These are phyloP conservation scores for Fusarium napiforme DNA, from an alignment of 2,329 filamentous ascomycete species.

Conservation along the genomic window DNA sequence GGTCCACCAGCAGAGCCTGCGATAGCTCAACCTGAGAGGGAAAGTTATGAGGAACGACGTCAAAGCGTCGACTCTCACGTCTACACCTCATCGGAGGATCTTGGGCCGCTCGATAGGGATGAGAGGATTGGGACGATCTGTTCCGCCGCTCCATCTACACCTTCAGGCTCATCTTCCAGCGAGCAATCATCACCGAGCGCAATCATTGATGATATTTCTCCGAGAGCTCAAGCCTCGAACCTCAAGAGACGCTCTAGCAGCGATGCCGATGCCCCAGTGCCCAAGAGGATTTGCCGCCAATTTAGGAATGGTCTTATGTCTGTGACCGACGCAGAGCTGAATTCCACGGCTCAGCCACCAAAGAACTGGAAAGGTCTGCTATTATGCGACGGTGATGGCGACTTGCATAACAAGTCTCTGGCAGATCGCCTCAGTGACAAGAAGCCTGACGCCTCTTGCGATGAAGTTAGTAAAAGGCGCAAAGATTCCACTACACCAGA, in stretches of 20 bases:
- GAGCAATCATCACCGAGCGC: neutral
- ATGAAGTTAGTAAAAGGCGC: too few species aligned
- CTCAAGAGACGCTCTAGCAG: neutral
- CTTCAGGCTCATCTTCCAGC: accelerated
- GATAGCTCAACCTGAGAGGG: accelerated
- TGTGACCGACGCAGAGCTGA: neutral
- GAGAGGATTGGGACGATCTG: accelerated
- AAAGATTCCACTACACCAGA: too few species aligned
- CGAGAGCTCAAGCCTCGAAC: accelerated
- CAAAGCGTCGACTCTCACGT: accelerated
- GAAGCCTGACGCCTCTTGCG: too few species aligned
- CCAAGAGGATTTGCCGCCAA: neutral
- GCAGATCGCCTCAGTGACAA: accelerated
- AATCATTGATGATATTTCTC: accelerated
- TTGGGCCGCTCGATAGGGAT: neutral
- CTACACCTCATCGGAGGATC: too few species aligned
- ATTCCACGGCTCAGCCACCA: neutral
- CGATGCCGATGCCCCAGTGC: accelerated
- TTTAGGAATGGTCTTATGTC: neutral
- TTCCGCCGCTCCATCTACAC: too few species aligned
- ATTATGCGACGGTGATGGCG: too few species aligned
- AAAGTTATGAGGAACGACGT: accelerated
- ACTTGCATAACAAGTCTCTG: accelerated
- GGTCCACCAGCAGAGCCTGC: accelerated
- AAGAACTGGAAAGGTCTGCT: neutral